Base-by-base conservation (phyloP, 495 filamentous ascomycete genomes). In the Echria macrotheca region DNA sequence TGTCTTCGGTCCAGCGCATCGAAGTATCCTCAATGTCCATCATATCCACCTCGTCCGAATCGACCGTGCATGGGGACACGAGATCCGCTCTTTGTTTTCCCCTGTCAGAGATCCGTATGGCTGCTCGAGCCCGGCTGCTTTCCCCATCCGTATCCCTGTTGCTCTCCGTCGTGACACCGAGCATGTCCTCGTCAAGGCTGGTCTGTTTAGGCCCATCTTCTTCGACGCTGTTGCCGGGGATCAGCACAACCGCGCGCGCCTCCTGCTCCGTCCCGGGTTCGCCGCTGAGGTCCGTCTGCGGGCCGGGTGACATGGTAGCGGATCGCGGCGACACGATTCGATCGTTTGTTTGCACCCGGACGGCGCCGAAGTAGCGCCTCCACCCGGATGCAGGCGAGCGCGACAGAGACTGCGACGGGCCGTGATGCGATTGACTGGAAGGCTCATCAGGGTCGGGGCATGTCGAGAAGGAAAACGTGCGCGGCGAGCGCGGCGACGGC, bases 381-480 rank as follows among this genome's bases (percentile, higher is more conserved):
- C 50, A 50, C 2, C 50, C 33, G 14, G 17, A 41, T 10, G 52
- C 47, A 18, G 41, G 57, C 63, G 60, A 64, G 49, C 46, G 56
- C 15, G 60, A 48, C 26, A 53, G 52, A 33, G 37, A 48, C 26
- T 43, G 40, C 14, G 45, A 42, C 43, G 47, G 52, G n/a, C 29
- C n/a, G 12, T 50, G 45, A 9, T 44, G 41, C 9, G 43, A 26
- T 29, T 43, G 42, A 24, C 31, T 22, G 11, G 41, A 47, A 10
- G 40, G 50, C 28, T 66, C 63, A 14, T 68, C 61, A 43, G 56
- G 50, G n/a, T 74, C 70, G 42, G 70, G 70, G 54, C 72, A 76
- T 62, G 63, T 69, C 55, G 64, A 69, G 35, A 68, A 71, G 44
- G 64, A 59, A 42, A 64, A 66, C 11, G 61, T 50, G 26, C 64